Evolutionary conservation across 139 green algal genomes (phyloP).

Genomic region (Eudorina sp.): DNA sequence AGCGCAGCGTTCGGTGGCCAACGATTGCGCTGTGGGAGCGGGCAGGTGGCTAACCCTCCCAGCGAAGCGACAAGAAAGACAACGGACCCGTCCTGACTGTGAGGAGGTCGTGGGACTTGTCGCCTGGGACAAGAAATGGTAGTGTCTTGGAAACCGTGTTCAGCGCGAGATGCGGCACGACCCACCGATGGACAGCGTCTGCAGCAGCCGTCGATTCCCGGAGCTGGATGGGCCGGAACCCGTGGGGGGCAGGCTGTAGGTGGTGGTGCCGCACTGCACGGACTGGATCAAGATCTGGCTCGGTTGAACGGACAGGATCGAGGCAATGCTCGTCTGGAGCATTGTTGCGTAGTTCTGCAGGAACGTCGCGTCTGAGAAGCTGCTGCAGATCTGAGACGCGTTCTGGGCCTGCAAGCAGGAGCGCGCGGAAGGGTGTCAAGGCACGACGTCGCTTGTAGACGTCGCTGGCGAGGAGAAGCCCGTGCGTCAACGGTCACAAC

Average conservation of each 20-base stretch:
- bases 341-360: background rate
- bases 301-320: background rate
- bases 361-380: background rate
- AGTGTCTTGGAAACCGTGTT: background rate
- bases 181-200: background rate
- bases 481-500: too few species aligned
- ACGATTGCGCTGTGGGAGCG: background rate
- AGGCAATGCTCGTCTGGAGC: background rate
- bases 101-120: background rate
- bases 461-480: too few species aligned
- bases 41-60: too few species aligned
- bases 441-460: too few species aligned
- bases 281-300: background rate
- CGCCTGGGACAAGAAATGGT: background rate
- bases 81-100: background rate
- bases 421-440: too few species aligned
- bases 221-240: background rate
- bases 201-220: background rate
- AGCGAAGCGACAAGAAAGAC: background rate
- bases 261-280: background rate
- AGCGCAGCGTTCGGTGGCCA: background rate
- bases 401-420: constrained; percentile 4
- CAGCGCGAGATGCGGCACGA: background rate
- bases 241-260: background rate
- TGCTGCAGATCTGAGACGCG: background rate